These are phyloP conservation scores for Brettanomyces naardenensis DNA, from an alignment of 805 yeast species.

Conservation along the genomic window DNA sequence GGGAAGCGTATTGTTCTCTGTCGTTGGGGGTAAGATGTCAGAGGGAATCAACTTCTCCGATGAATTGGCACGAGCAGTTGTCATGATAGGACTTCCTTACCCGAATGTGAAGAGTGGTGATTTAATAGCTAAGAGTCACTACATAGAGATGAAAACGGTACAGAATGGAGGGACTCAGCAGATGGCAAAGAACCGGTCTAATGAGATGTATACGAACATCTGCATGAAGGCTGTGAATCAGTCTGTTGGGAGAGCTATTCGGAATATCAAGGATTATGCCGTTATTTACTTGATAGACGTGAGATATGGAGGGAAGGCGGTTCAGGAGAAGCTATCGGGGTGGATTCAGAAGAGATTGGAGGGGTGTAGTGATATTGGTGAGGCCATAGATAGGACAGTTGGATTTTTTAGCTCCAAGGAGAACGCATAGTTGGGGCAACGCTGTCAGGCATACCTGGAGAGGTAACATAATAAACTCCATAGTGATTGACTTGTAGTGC, in stretches of 20 bases:
- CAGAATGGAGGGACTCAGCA: constrained; percentile 37
- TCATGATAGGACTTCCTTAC: constrained; percentile 83
- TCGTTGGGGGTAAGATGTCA: constrained; percentile 87
- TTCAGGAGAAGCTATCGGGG: constrained; percentile 54
- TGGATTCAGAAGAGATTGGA: constrained; percentile 55
- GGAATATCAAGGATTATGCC: constrained; percentile 79
- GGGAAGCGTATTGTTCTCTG: constrained; percentile 72
- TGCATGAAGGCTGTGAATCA: constrained; percentile 92
- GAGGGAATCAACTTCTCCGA: constrained; percentile 93
- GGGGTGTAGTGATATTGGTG: constrained; percentile 1
- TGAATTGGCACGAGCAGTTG: constrained; percentile 76
- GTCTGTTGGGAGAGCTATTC: constrained; percentile 84
- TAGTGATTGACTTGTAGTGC: no score
- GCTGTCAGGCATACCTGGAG: no score
- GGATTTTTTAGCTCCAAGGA: constrained; percentile 5
- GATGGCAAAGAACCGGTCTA: constrained; percentile 41
- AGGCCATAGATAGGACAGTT: constrained; percentile 1
- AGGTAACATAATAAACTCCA: no score
- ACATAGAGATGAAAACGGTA: constrained; percentile 46
- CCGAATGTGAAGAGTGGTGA: constrained; percentile 84
- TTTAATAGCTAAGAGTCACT: constrained; percentile 60
- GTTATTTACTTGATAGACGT: constrained; percentile 63
- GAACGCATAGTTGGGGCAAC: no score
- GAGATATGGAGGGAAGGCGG: constrained; percentile 38
- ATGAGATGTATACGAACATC: constrained; percentile 66